These are phyloP conservation scores for Colletotrichum sp. DNA, from an alignment of 2,329 filamentous ascomycete genomes.

Conservation along the genomic window DNA sequence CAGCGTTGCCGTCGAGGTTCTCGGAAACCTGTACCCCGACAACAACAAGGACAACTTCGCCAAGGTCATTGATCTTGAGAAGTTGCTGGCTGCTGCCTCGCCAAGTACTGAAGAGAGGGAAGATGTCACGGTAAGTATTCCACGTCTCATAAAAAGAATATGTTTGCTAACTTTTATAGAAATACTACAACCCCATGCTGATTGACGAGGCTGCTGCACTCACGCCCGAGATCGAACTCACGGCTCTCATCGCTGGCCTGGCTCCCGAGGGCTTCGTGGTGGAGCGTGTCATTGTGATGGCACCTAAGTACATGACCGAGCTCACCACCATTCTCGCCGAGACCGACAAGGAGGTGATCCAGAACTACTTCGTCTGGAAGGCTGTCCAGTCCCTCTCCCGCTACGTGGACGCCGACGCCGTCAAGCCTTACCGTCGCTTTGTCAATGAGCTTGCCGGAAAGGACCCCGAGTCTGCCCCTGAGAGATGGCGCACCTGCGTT, in stretches of 20 bases:
- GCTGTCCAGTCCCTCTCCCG: constrained; percentile 57
- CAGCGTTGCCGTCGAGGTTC: constrained; percentile 26
- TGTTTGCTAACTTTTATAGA: constrained; percentile 32
- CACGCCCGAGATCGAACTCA: constrained; percentile 60
- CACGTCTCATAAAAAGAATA: background rate
- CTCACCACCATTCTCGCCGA: constrained; percentile 60
- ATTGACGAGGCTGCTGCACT: constrained; percentile 60
- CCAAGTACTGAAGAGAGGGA: constrained; percentile 63
- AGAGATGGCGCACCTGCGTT: constrained; percentile 72
- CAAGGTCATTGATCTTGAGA: constrained; percentile 61
- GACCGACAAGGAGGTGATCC: constrained; percentile 59
- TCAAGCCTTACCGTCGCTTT: constrained; percentile 66
- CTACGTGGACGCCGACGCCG: constrained; percentile 62
- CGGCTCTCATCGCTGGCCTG: constrained; percentile 55
- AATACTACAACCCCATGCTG: constrained; percentile 70
- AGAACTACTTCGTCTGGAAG: constrained; percentile 71
- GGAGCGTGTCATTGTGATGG: constrained; percentile 61
- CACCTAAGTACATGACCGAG: constrained; percentile 65
- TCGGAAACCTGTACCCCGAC: constrained; percentile 35
- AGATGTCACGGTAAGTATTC: constrained; percentile 57
- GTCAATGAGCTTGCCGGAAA: constrained; percentile 65
- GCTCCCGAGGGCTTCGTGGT: constrained; percentile 55
- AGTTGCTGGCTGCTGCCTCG: constrained; percentile 63
- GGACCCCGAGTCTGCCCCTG: constrained; percentile 65
- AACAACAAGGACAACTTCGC: constrained; percentile 43